Percentiles rank a stretch among this genome's conserved stretches.
Evolutionary conservation across 805 yeast genomes (phyloP).

Genomic region (Cyberlindnera galapagoensis): DNA sequence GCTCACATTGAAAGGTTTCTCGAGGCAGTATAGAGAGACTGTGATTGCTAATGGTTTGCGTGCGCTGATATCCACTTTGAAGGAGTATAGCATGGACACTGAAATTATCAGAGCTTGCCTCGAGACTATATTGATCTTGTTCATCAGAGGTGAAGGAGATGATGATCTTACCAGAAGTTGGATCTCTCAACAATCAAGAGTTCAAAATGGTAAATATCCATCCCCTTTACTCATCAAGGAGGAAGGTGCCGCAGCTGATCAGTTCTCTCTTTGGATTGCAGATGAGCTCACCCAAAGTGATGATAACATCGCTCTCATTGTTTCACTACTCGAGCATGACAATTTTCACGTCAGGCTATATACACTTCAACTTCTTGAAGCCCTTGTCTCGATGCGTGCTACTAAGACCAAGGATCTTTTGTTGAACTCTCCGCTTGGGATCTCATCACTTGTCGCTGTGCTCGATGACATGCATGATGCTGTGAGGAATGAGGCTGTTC

Average conservation of each 20-base stretch:
- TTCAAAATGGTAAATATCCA: slow-evolving; percentile 73
- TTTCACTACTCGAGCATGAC: slow-evolving; percentile 39
- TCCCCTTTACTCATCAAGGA: slow-evolving; percentile 59
- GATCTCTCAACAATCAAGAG: slow-evolving; percentile 69
- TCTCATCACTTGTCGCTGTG: slow-evolving; percentile 62
- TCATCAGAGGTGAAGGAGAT: slow-evolving; percentile 61
- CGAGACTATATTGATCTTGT: slow-evolving; percentile 78
- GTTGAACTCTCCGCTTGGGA: slow-evolving; percentile 68
- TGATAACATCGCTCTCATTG: slow-evolving; percentile 23
- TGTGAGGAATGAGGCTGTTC: slow-evolving; percentile 79
- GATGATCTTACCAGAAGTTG: slow-evolving; percentile 62
- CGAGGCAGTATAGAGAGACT: slow-evolving; percentile 81
- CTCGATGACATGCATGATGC: slow-evolving; percentile 72
- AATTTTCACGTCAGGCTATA: slow-evolving; percentile 80
- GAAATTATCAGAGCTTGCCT: slow-evolving; percentile 72
- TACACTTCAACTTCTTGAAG: slow-evolving; percentile 78
- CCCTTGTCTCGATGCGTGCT: slow-evolving; percentile 73
- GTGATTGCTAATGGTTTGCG: slow-evolving; percentile 85
- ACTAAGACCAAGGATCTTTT: slow-evolving; percentile 66
- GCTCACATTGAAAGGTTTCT: slow-evolving; percentile 79
- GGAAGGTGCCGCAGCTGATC: slow-evolving; percentile 48
- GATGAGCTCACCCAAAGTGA: slow-evolving; percentile 76
- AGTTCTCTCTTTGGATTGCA: slow-evolving; percentile 89
- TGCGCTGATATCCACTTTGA: slow-evolving; percentile 60
- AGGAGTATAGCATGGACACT: slow-evolving; percentile 60